These are phyloP conservation scores for Fusarium dlaminii DNA, from an alignment of 2,329 filamentous ascomycete species.

Conservation along the genomic window DNA sequence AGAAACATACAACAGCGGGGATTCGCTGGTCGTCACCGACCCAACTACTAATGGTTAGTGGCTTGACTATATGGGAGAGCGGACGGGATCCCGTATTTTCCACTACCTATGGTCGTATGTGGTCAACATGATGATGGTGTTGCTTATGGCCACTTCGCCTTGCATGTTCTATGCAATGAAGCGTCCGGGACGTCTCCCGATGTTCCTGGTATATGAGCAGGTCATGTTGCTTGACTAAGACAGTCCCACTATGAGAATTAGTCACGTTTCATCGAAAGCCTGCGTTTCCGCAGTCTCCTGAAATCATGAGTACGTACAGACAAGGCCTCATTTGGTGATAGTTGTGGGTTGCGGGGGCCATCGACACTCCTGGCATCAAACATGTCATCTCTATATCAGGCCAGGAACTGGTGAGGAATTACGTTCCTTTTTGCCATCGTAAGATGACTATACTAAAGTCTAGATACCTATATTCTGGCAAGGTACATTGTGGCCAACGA, in stretches of 20 bases:
- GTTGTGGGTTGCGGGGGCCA: background rate
- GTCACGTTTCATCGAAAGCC: background rate
- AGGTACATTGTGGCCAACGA: background rate
- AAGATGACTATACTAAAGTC: background rate
- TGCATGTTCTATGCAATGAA: background rate
- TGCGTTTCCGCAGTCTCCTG: background rate
- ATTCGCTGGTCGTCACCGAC: constrained; percentile 36
- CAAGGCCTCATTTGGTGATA: background rate
- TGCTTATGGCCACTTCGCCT: background rate
- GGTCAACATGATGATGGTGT: background rate
- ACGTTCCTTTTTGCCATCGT: background rate
- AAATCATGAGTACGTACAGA: background rate
- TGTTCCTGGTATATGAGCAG: constrained; percentile 1
- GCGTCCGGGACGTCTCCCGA: constrained; percentile 11
- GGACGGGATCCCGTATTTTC: constrained; percentile 37
- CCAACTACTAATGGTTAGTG: constrained; percentile 35
- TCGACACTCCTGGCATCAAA: background rate
- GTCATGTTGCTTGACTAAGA: background rate
- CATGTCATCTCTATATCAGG: background rate
- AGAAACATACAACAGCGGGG: constrained; percentile 35
- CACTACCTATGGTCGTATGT: constrained; percentile 38
- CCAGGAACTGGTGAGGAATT: background rate
- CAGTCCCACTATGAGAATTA: background rate
- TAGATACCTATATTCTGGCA: background rate
- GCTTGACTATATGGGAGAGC: constrained; percentile 34